Evolutionary conservation across 2,329 filamentous ascomycete genomes (phyloP).

Genomic region (Meredithiella fracta): DNA sequence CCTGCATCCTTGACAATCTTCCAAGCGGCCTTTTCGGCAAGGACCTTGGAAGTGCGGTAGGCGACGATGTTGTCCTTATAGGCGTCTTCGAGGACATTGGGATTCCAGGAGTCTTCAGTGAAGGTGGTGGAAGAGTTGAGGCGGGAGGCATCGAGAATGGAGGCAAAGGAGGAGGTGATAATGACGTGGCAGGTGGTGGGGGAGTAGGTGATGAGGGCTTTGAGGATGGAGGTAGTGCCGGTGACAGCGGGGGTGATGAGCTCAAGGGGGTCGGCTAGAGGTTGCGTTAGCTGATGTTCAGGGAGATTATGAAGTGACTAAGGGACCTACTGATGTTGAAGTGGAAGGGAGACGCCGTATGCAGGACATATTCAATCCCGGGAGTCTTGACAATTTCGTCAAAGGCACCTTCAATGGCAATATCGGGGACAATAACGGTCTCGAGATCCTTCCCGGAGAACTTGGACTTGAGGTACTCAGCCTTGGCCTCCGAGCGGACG

Average conservation of each 20-base stretch:
- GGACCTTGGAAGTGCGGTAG: conserved; percentile 39
- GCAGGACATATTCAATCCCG: conserved; percentile 36
- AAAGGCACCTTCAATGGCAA: conserved; percentile 58
- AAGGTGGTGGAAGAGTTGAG: conserved; percentile 22
- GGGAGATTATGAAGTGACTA: neutral
- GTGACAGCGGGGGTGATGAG: conserved; percentile 41
- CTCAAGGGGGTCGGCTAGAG: conserved; percentile 30
- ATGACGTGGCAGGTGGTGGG: conserved; percentile 54
- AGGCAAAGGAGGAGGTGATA: conserved; percentile 39
- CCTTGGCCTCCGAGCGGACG: conserved; percentile 38
- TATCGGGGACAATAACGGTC: conserved; percentile 55
- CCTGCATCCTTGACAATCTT: conserved; percentile 30
- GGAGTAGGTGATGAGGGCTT: conserved; percentile 44
- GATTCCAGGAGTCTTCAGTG: conserved; percentile 37
- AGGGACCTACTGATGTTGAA: conserved; percentile 28
- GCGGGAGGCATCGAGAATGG: conserved; percentile 29
- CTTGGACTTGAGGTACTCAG: conserved; percentile 32
- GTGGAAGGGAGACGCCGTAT: conserved; percentile 45
- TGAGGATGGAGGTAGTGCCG: conserved; percentile 52
- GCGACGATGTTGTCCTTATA: conserved; percentile 24
- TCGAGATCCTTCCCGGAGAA: conserved; percentile 31
- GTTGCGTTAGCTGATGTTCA: neutral
- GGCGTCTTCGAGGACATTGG: conserved; percentile 30
- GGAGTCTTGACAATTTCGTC: conserved; percentile 33
- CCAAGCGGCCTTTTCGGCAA: conserved; percentile 38